A percentile compares a stretch with the other conserved stretches of the same genome.
These are phyloP conservation scores for Mycena belliarum DNA, from an alignment of 768 basidiomycete genomes.

Conservation along the genomic window DNA sequence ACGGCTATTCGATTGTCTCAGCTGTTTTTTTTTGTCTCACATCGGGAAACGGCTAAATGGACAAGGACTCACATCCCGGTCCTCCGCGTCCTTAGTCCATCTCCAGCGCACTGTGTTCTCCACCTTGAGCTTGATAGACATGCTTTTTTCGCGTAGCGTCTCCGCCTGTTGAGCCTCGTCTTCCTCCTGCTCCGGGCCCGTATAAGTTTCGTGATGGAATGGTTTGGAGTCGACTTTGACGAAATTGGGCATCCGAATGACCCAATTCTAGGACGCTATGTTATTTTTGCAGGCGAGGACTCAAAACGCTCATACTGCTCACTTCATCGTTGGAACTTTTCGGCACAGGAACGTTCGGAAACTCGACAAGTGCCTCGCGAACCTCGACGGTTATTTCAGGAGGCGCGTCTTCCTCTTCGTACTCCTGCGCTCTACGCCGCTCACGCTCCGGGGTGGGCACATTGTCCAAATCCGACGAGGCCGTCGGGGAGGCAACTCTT, in stretches of 20 bases:
- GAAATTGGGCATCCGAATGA: conserved; percentile 91
- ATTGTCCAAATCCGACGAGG: conserved; percentile 72
- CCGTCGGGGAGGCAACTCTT: conserved; percentile 43
- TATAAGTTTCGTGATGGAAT: conserved; percentile 85
- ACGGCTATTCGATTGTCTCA: conserved; percentile 85
- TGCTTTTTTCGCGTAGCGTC: conserved; percentile 72
- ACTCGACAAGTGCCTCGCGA: conserved; percentile 69
- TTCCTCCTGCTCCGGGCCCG: conserved; percentile 80
- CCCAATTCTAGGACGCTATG: conserved; percentile 67
- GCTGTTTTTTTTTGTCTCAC: conserved; percentile 42
- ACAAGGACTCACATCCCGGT: conserved; percentile 65
- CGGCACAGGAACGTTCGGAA: conserved; percentile 88
- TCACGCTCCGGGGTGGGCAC: conserved; percentile 62
- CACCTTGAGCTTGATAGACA: conserved; percentile 84
- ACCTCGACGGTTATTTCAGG: conserved; percentile 54
- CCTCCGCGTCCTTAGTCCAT: conserved; percentile 80
- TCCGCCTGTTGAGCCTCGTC: conserved; percentile 59
- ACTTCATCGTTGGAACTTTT: conserved; percentile 82
- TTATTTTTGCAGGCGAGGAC: conserved; percentile 4
- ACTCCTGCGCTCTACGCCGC: conserved; percentile 74
- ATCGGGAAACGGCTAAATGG: conserved; percentile 4
- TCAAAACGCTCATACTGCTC: conserved; percentile 28
- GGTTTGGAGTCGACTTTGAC: conserved; percentile 88
- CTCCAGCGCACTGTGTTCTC: conserved; percentile 96
- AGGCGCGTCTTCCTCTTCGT: conserved; percentile 75